Evolutionary conservation across 495 filamentous ascomycete species (phyloP), one percentile per base, ranked within the genome.

Genomic region (Gamarada debralockiae): DNA sequence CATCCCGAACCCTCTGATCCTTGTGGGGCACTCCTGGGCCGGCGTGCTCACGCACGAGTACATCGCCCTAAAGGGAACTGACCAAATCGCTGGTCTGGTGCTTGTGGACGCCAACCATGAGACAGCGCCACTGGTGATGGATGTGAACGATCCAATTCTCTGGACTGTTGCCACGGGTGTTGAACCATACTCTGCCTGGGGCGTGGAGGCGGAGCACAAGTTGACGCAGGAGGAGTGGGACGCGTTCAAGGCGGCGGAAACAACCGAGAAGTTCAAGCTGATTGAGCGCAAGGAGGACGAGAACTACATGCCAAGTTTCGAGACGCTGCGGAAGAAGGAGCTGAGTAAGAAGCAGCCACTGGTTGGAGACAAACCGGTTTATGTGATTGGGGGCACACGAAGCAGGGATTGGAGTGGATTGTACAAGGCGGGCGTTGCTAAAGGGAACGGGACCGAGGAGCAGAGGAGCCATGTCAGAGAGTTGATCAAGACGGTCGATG

Each of bases 401-500:
- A 66, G 61, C 21, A 53, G 62, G 53, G 65, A 68, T 57, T 67
- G 58, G 59, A 57, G 48, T 56, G 38, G 61, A 42, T 47, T 68
- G 59, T 68, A 65, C 42, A 55, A 57, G 53, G 62, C 56, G 21
- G 66, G 64, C 15, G 55, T 70, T 55, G 64, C 37, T 21, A 64
- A 57, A 47, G 66, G 66, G 22, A 67, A 65, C 39, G 67, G 66
- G 22, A 68, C 65, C 0, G 62, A 64, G 50, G 67, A 65, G 45
- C 52, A 70, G 59, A 60, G 65, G 61, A 56, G 50, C 22, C 33
- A 50, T 59, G 60, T 57, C 37, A 60, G 65, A 56, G 65, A 66
- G 58, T 21, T 64, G 56, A 66, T 69, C 34, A 48, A 46, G 48
- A 66, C 58, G 46, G 57, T 50, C 23, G 63, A 69, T 65, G 58